Evolutionary conservation across 352 stramenopile species (phyloP), one percentile per base, ranked within the genome.

Genomic region (Thalassiosira hispida): DNA sequence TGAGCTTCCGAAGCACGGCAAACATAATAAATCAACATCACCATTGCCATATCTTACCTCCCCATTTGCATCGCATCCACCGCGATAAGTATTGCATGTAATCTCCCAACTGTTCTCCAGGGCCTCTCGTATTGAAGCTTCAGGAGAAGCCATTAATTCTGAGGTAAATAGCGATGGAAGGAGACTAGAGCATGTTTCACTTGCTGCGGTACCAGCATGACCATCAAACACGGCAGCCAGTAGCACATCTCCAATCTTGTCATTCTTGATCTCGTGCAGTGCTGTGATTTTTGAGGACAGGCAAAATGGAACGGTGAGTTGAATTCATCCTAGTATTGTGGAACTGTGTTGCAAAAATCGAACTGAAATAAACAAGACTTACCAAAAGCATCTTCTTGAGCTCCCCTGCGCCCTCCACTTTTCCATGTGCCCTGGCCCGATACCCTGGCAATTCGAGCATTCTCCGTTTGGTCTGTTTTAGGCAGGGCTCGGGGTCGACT

Each of bases 171-270:
- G 44, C n/a, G 40, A 63, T 33, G 87, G 84, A 20, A 92, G 35
- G 11, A 85, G 47, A 31, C 78, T 46, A 31, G 81, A 81, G 12
- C 86, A 79, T 22, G 66, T 77, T 68, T 83, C 64, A 53, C 77
- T 83, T 29, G 87, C 87, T 16, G 74, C 77, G n/a, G 52, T 83
- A 29, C 87, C 87, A 12, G 79, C 79, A 61, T 93, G 87, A 25
- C 87, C 87, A 79, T 93, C 87, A 73, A 90, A 83, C 20, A 93
- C 83, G 23, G 79, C 87, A 35, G 80, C 73, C 1, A 93, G 22
- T 11, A 91, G 53, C 8, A 90, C 56, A 53, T 77, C 81, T 31
- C 73, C 57, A 76, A 81, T 55, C 2, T 78, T 67, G 25, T 46
- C 55, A 72, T 90, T 78, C 38, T 81, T 72, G 35, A 92, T 84